These are phyloP conservation scores for Nannochloropsis gaditana DNA, from an alignment of 108 stramenopile species.

Conservation along the genomic window DNA sequence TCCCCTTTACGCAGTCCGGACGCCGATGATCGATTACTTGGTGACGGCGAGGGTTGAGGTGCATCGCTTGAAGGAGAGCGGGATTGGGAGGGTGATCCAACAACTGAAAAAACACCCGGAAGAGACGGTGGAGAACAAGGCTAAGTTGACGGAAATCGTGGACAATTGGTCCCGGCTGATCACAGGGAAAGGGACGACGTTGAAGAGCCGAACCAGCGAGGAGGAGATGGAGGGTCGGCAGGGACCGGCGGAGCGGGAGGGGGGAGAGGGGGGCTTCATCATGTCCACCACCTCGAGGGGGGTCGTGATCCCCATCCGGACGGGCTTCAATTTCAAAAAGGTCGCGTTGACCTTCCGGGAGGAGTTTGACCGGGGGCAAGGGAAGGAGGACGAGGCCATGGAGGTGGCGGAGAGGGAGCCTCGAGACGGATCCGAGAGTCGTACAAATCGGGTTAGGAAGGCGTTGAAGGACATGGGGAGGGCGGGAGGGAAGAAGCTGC, in stretches of 20 bases:
- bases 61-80: conserved; percentile 4
- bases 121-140: conserved; percentile 15
- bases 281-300: neutral
- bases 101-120: neutral
- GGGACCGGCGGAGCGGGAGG: neutral
- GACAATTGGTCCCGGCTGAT: neutral
- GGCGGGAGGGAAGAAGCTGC: neutral
- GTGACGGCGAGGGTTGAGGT: neutral
- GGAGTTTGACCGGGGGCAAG: neutral
- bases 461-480: conserved; percentile 17
- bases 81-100: neutral
- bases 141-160: neutral
- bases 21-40: neutral
- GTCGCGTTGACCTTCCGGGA: neutral
- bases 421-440: neutral
- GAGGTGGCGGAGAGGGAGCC: neutral
- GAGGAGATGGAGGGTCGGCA: neutral
- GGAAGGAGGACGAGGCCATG: conserved; percentile 15
- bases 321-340: conserved; percentile 20
- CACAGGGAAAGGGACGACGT: neutral
- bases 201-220: neutral
- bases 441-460: neutral
- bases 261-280: conserved; percentile 7
- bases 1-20: neutral
- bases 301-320: neutral